Conservation (phyloP, 208 protist species). For the Willaertia magna region DNA sequence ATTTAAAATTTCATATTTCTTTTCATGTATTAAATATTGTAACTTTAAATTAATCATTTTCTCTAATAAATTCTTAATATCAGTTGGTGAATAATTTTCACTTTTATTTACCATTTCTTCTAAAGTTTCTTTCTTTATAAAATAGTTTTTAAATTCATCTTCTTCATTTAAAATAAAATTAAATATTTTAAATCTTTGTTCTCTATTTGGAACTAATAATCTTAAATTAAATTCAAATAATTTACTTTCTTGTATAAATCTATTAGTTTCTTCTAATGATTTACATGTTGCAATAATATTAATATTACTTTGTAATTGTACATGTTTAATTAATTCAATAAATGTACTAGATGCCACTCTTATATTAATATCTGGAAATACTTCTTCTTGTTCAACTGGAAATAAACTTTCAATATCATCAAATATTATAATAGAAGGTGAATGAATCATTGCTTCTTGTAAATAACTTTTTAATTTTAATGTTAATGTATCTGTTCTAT, state of each 20-base stretch:
- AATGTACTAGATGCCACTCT: background rate
- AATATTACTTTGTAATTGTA: background rate
- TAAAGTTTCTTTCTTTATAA: background rate
- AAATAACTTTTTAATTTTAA: background rate
- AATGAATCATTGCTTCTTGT: background rate
- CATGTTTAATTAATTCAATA: background rate
- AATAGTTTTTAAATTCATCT: background rate
- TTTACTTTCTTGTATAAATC: background rate
- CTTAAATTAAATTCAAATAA: background rate
- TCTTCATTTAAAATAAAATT: background rate
- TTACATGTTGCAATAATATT: conserved; percentile 1
- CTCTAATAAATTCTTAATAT: background rate
- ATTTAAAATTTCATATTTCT: background rate
- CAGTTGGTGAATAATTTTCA: background rate
- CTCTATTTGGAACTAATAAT: background rate
- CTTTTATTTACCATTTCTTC: background rate
- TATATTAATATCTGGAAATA: background rate
- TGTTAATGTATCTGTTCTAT: background rate
- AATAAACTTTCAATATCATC: conserved; percentile 5
- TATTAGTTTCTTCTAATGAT: background rate
- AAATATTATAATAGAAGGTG: conserved; percentile 3
- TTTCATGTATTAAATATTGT: background rate
- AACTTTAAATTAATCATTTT: background rate
- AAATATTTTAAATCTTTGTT: background rate
- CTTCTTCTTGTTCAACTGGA: background rate